phyloP scores from a whole-genome alignment of 129 eudicot genomes.

The Flaveria brownii region DNA sequence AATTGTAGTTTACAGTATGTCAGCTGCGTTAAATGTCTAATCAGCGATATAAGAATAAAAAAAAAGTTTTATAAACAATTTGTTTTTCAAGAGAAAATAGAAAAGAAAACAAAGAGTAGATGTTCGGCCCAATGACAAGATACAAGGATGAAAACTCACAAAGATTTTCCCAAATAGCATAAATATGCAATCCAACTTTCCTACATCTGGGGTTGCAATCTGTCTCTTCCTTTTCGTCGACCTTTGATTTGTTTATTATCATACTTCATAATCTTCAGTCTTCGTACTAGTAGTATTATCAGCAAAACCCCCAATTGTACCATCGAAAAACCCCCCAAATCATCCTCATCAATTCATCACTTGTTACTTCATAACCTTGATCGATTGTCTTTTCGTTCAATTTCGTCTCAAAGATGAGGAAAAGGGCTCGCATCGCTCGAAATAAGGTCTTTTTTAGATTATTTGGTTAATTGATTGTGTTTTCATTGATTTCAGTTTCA shows the following conservation, averaged over 20 bases:
- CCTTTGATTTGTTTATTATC: constrained; percentile 8
- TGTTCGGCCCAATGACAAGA: constrained; percentile 18
- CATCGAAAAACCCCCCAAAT: constrained; percentile 29
- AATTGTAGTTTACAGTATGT: no score
- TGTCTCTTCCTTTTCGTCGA: constrained; percentile 2
- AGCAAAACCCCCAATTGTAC: constrained; percentile 2
- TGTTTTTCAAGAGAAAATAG: background rate
- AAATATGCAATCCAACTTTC: constrained; percentile 3
- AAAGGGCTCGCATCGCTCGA: constrained; percentile 31
- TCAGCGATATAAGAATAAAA: no score
- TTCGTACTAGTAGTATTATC: background rate
- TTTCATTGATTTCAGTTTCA: background rate
- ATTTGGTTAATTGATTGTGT: constrained; percentile 17
- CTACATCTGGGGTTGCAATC: constrained; percentile 28
- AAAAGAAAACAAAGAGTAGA: background rate
- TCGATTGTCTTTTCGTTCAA: constrained; percentile 11
- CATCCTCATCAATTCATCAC: background rate
- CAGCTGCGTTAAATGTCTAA: no score
- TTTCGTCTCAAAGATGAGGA: constrained; percentile 24
- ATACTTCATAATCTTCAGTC: constrained; percentile 21
- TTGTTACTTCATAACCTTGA: constrained; percentile 7
- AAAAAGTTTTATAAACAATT: background rate
- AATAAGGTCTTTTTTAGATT: constrained; percentile 12
- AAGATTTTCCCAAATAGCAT: background rate
- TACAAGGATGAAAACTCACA: constrained; percentile 11